Conservation (phyloP, 2,329 filamentous ascomycete genomes). For the Hypoxylon sp. region DNA sequence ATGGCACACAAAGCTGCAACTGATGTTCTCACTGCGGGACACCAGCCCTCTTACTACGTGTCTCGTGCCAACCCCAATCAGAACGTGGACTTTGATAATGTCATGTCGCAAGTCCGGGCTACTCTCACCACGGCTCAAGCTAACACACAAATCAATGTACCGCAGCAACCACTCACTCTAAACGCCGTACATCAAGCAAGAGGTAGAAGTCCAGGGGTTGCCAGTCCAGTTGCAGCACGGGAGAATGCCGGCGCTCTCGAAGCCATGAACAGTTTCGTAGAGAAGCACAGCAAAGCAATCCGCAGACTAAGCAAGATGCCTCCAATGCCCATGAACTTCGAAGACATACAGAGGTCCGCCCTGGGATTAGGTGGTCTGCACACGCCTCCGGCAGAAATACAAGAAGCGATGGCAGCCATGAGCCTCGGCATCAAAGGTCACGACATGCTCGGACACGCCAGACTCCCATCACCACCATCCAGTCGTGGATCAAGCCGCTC, state of each 20-base stretch:
- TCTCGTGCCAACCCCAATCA: slow-evolving; percentile 43
- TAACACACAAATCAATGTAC: slow-evolving; percentile 34
- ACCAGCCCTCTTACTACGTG: slow-evolving; percentile 40
- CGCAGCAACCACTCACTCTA: slow-evolving; percentile 45
- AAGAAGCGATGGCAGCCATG: slow-evolving; percentile 12
- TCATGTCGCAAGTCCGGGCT: slow-evolving; percentile 54
- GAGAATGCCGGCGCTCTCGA: slow-evolving; percentile 54
- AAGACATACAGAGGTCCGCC: slow-evolving; percentile 44
- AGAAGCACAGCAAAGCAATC: slow-evolving; percentile 54
- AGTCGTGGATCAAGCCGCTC: slow-evolving; percentile 47
- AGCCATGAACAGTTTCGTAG: slow-evolving; percentile 56
- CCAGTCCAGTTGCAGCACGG: slow-evolving; percentile 52
- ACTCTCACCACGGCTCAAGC: slow-evolving; percentile 42
- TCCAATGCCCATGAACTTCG: slow-evolving; percentile 45
- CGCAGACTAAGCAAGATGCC: slow-evolving; percentile 54
- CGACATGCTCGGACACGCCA: slow-evolving; percentile 4
- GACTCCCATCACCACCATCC: slow-evolving; percentile 47
- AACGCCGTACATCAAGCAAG: slow-evolving; percentile 54
- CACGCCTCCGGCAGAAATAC: slow-evolving; percentile 25
- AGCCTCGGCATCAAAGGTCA: slow-evolving; percentile 20
- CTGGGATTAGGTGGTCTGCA: slow-evolving; percentile 23
- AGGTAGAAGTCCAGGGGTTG: slow-evolving; percentile 46
- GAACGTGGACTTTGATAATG: slow-evolving; percentile 55
- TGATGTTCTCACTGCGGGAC: slow-evolving; percentile 42
- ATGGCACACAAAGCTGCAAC: slow-evolving; percentile 50